These are phyloP conservation scores for Synchytrium microbalum DNA, from an alignment of 371 early-diverging fungal genomes.

Conservation along the genomic window DNA sequence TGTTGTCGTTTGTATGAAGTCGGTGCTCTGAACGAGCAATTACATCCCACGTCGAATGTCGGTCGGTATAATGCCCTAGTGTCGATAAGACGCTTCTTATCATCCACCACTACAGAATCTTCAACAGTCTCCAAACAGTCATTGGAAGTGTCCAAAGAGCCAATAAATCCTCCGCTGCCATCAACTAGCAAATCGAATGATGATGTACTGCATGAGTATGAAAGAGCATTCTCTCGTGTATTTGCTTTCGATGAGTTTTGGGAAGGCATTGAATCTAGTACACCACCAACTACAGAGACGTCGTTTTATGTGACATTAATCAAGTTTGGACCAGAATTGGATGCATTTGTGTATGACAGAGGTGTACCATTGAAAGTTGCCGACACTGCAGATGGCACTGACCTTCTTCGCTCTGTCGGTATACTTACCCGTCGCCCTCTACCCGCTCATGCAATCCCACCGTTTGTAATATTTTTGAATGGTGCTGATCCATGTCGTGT, in stretches of 20 bases:
- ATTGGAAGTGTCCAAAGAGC: not conserved
- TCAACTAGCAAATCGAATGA: not conserved
- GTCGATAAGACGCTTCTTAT: not conserved
- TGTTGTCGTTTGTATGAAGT: conserved; percentile 34
- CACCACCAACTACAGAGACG: not conserved
- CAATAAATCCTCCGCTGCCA: not conserved
- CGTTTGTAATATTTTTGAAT: conserved; percentile 1
- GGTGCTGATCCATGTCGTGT: conserved; percentile 7
- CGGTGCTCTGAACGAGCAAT: conserved; percentile 64
- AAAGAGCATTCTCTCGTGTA: conserved; percentile 9
- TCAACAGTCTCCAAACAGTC: not conserved
- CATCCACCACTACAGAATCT: not conserved
- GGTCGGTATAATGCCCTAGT: conserved; percentile 6
- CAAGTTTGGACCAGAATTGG: conserved; percentile 3
- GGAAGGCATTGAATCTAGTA: conserved; percentile 2
- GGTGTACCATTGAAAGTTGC: not conserved
- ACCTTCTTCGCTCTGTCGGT: not conserved
- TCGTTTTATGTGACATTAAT: conserved; percentile 1
- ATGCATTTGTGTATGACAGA: not conserved
- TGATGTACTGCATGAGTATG: conserved; percentile 13
- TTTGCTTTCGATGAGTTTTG: conserved; percentile 2
- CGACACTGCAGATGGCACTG: not conserved
- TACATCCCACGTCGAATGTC: conserved; percentile 43
- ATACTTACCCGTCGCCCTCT: not conserved
- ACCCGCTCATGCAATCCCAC: not conserved